phyloP scores from a whole-genome alignment of 805 yeast species.

The Suhomyces kilbournensis region DNA sequence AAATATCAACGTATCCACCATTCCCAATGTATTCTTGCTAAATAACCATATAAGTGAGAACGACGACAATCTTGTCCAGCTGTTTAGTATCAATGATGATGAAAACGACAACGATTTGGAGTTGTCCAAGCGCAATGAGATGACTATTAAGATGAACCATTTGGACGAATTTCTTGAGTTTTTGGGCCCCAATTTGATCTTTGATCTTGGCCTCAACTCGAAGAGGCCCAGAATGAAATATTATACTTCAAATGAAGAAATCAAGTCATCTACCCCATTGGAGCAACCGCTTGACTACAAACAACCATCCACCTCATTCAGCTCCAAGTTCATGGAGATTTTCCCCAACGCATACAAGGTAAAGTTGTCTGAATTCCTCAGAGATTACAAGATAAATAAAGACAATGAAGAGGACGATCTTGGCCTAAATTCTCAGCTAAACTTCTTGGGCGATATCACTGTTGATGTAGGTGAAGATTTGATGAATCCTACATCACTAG shows the following conservation, averaged over 20 bases:
- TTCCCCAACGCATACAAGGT: conserved; percentile 35
- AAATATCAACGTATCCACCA: conserved; percentile 58
- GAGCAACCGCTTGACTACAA: conserved; percentile 11
- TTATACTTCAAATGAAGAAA: conserved; percentile 3
- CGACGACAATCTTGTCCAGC: conserved; percentile 14
- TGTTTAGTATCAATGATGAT: conserved; percentile 32
- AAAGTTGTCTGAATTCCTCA: conserved; percentile 32
- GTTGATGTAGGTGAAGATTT: conserved; percentile 21
- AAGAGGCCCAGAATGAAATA: conserved; percentile 10
- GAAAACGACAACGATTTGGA: conserved; percentile 36
- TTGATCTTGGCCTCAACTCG: conserved; percentile 30
- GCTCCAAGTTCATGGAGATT: conserved; percentile 16
- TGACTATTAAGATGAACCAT: conserved; percentile 25
- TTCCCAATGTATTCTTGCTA: conserved; percentile 52
- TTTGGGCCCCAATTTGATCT: conserved; percentile 42
- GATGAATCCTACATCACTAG: conserved; percentile 22
- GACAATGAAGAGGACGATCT: conserved; percentile 13
- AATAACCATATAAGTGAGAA: conserved; percentile 28
- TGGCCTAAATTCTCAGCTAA: conserved; percentile 27
- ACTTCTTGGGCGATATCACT: conserved; percentile 38
- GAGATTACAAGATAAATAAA: conserved; percentile 19
- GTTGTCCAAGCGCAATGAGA: conserved; percentile 25
- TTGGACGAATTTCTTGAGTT: conserved; percentile 35
- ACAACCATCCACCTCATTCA: conserved; percentile 13
- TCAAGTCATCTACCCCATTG: not conserved